phyloP scores from a whole-genome alignment of 2,329 filamentous ascomycete genomes.

The Pleomassaria siparia region DNA sequence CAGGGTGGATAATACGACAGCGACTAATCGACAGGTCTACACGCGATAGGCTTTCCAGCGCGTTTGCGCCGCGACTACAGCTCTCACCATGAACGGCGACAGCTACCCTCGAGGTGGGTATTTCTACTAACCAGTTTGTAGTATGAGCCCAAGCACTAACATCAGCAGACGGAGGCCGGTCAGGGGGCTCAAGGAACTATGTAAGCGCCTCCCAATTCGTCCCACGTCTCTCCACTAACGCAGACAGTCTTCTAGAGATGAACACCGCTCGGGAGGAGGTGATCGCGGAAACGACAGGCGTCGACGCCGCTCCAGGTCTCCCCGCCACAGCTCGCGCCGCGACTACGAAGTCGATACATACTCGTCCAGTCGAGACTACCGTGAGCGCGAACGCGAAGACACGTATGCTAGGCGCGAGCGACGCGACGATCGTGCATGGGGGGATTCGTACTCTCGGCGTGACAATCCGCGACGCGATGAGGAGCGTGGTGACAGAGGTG shows the following conservation, averaged over 20 bases:
- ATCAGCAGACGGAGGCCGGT: constrained; percentile 41
- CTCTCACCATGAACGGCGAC: constrained; percentile 76
- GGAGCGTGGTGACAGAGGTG: constrained; percentile 14
- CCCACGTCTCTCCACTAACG: constrained; percentile 26
- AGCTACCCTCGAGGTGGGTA: constrained; percentile 74
- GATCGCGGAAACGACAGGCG: constrained; percentile 43
- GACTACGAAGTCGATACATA: constrained; percentile 81
- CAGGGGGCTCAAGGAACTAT: constrained; percentile 41
- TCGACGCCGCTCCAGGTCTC: constrained; percentile 81
- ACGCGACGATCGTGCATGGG: constrained; percentile 62
- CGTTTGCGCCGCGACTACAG: constrained; percentile 6
- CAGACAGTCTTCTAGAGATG: constrained; percentile 31
- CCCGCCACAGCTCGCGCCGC: constrained; percentile 66
- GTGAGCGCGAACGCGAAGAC: constrained; percentile 91
- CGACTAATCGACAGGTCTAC: constrained; percentile 1
- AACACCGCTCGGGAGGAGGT: constrained; percentile 34
- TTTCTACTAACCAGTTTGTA: constrained; percentile 39
- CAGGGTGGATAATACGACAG: not conserved
- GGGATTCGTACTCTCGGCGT: constrained; percentile 52
- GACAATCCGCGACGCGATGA: constrained; percentile 40
- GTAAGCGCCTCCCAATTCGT: constrained; percentile 31
- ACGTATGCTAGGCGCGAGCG: constrained; percentile 72
- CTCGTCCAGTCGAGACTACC: constrained; percentile 87
- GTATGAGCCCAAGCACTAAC: constrained; percentile 32
- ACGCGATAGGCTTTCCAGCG: not conserved